Conservation (phyloP, 768 basidiomycete genomes). For the Mycena vitilis region DNA sequence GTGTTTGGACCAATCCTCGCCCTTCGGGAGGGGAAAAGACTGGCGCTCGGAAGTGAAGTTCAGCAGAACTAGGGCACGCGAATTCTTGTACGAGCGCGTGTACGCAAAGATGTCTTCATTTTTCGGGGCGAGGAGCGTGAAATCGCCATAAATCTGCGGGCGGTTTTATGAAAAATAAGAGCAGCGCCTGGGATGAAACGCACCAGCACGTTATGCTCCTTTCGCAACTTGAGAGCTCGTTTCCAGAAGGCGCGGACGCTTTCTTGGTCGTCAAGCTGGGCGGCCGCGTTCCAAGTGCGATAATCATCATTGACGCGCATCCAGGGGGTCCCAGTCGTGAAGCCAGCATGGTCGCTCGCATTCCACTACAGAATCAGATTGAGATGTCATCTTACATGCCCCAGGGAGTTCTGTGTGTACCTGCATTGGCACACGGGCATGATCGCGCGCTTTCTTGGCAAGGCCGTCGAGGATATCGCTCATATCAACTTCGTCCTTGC, state of each 20-base stretch:
- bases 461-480: slow-evolving; percentile 67
- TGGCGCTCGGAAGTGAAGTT: slow-evolving; percentile 54
- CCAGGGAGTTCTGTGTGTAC: slow-evolving; percentile 42
- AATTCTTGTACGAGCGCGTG: slow-evolving; percentile 51
- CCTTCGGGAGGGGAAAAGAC: slow-evolving; percentile 27
- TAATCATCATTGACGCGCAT: slow-evolving; percentile 82
- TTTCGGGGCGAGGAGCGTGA: slow-evolving; percentile 56
- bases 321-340: slow-evolving; percentile 75
- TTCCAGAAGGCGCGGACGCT: slow-evolving; percentile 76
- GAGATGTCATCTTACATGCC: background rate
- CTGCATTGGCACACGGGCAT: slow-evolving; percentile 78
- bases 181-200: slow-evolving; percentile 31
- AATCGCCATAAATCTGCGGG: slow-evolving; percentile 70
- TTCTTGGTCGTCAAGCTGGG: slow-evolving; percentile 57
- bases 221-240: slow-evolving; percentile 62
- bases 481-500: slow-evolving; percentile 64
- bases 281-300: slow-evolving; percentile 64
- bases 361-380: slow-evolving; percentile 61
- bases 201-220: slow-evolving; percentile 66
- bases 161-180: background rate
- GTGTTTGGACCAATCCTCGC: slow-evolving; percentile 23
- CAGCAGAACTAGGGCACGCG: slow-evolving; percentile 57
- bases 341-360: slow-evolving; percentile 64
- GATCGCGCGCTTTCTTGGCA: slow-evolving; percentile 75
- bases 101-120: slow-evolving; percentile 69